Evolutionary conservation across 805 yeast species (phyloP), one percentile per base, ranked within the genome.

Genomic region (Suhomyces faveliae): DNA sequence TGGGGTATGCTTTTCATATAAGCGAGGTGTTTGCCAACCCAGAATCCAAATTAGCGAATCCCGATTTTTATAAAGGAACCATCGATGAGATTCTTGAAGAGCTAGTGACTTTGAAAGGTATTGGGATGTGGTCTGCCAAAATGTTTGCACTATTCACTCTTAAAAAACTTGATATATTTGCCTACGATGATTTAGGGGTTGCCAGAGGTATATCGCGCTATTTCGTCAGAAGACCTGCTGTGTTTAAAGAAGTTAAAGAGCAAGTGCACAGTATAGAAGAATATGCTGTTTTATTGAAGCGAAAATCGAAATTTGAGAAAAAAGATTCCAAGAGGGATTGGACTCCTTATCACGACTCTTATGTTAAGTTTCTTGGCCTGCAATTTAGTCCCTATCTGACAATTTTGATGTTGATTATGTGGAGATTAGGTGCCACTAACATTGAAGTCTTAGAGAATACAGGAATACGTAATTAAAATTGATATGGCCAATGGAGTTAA

Each of bases 61-160:
- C 61, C 1, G 66, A 64, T 1, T 67, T 77, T 43, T 77, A 83
- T 51, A 48, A 53, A 0, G 66, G 66, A 27, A 51, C 70, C 3
- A 73, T 78, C 41, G 78, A 77, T 2, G 80, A 70, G 19, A 66
- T 85, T 12, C 59, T 76, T 1, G 72, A 72, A 15, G 77, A 76
- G 48, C 63, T 85, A 45, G 76, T 78, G 0, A 61, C 62, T 21
- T 68, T 86, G 51, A 85, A 86, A 57, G 95, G 95, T 0, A 77
- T 87, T 13, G 95, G 94, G 0, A 76, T 76, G 1, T 91, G 98
- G 98, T 81, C 90, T 4, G 91, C 94, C 0, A 86, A 85, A 46
- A 91, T 91, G 96, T 91, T 89, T 64, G 66, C 87, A 13, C 59
- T 85, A 19, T 89, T 89, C 60, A 85, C 87, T 1, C 67, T 90